phyloP scores from a whole-genome alignment of 371 early-diverging fungal species.

The Syncephalastrum sp. region DNA sequence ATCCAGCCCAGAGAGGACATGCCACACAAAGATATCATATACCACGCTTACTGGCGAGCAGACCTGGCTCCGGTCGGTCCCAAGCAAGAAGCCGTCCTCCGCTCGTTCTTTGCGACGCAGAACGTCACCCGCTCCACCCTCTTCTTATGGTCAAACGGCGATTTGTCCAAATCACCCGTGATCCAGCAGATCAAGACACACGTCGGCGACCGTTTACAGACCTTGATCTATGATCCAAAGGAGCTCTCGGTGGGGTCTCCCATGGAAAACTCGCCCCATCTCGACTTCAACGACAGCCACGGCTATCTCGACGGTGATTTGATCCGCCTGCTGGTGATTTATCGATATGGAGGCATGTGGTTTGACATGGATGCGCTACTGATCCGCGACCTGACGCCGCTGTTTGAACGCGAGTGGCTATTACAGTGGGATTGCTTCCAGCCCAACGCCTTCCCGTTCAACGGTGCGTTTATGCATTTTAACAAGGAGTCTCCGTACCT shows the following conservation, averaged over 20 bases:
- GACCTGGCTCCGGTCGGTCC: constrained; percentile 47
- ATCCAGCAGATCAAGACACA: constrained; percentile 35
- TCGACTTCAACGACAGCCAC: constrained; percentile 41
- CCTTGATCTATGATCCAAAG: constrained; percentile 30
- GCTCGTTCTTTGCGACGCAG: constrained; percentile 55
- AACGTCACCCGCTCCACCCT: constrained; percentile 31
- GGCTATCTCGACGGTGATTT: constrained; percentile 57
- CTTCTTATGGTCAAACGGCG: constrained; percentile 54
- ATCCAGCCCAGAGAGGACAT: constrained; percentile 21
- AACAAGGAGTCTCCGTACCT: constrained; percentile 46
- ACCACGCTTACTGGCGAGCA: constrained; percentile 56
- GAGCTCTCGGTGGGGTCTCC: constrained; percentile 45
- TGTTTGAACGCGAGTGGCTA: constrained; percentile 54
- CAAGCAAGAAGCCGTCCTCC: constrained; percentile 47
- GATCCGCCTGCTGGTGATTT: constrained; percentile 46
- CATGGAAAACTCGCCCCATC: constrained; percentile 44
- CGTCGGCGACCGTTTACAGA: constrained; percentile 39
- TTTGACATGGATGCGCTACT: constrained; percentile 58
- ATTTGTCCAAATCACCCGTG: constrained; percentile 31
- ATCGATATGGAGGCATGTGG: constrained; percentile 57
- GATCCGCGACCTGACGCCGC: constrained; percentile 50
- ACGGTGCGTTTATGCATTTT: constrained; percentile 58
- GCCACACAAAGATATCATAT: constrained; percentile 17
- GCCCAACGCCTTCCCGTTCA: constrained; percentile 52
- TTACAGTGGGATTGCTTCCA: constrained; percentile 58